Base-by-base conservation (phyloP, 2,329 filamentous ascomycete genomes). In the Aspergillus thermomutatus region DNA sequence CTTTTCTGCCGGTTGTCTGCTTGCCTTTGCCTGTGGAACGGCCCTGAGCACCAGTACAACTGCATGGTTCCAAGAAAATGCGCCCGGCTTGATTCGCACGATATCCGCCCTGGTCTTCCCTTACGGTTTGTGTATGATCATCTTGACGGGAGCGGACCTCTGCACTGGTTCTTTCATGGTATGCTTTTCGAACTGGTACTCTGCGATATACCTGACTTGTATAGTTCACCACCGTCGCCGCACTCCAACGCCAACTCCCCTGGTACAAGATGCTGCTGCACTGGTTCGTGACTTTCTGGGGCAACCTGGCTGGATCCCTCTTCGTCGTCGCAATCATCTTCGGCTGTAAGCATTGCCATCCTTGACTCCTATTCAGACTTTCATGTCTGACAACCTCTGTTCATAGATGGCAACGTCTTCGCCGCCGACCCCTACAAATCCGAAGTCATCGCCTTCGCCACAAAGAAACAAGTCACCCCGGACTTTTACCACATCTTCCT, bases 401-500 rank as follows among this genome's bases (percentile, higher is more conserved):
- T 17, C 14, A 11, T 41, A 79, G 75, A 82, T 62, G 80, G 78
- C 49, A 79, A 72, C 34, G 72, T 72, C 25, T 83, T 79, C 69
- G 73, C 73, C 27, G 63, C 73, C 3, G 72, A 75, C 3, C 75
- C 77, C 0, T 83, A 79, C 64, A 73, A 69, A 50, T 69, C 72
- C 0, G 70, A 79, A 51, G 78, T 77, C 2, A 72, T 81, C 23
- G 66, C 71, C 1, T 81, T 80, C 51, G 77, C 79, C 0, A 79
- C 73, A 9, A 72, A 75, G 19, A 85, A 84, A 60, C 79, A 77
- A 58, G 67, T 82, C 9, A 73, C 68, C 0, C 81, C 82, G 0
- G 61, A 73, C 2, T 82, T 80, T 72, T 78, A 82, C 50, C 75
- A 79, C 55, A 80, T 85, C 51, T 83, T 85, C 63, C 68, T 84